These are phyloP conservation scores for Croton laevigatus DNA, from an alignment of 441 rosid genomes.

Conservation along the genomic window DNA sequence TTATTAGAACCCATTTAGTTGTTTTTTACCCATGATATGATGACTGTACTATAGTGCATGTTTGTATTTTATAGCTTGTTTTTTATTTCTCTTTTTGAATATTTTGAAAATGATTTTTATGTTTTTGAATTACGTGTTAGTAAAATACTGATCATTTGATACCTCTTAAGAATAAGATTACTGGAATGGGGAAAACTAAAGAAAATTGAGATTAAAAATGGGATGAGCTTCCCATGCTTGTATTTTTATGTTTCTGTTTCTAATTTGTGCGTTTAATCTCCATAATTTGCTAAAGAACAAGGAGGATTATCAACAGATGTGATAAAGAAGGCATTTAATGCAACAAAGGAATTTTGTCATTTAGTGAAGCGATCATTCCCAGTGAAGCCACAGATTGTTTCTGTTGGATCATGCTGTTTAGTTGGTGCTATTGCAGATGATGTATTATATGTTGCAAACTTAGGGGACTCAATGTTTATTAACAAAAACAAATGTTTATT, in stretches of 20 bases:
- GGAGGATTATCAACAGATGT: slow-evolving; percentile 79
- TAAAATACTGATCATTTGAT: not conserved
- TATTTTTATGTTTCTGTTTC: slow-evolving; percentile 3
- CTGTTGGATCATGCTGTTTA: slow-evolving; percentile 89
- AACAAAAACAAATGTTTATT: too few species aligned
- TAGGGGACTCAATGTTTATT: slow-evolving; percentile 89
- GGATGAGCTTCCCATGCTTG: not conserved
- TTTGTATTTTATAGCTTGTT: not conserved
- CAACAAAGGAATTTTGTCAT: slow-evolving; percentile 74
- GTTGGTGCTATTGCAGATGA: slow-evolving; percentile 77
- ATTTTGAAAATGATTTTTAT: not conserved
- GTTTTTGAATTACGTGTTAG: not conserved
- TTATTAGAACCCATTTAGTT: not conserved
- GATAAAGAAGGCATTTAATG: slow-evolving; percentile 72
- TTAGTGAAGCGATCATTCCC: slow-evolving; percentile 63
- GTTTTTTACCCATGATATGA: too few species aligned
- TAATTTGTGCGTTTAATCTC: slow-evolving; percentile 14
- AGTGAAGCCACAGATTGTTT: slow-evolving; percentile 67
- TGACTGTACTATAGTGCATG: not conserved
- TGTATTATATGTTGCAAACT: slow-evolving; percentile 74
- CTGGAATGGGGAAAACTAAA: not conserved
- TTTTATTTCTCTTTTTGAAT: not conserved
- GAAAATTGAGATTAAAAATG: not conserved
- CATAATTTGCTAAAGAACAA: slow-evolving; percentile 69
- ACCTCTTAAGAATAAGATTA: not conserved